These are phyloP conservation scores for Physaria fendleri DNA, from an alignment of 345 rosid species.

Conservation along the genomic window DNA sequence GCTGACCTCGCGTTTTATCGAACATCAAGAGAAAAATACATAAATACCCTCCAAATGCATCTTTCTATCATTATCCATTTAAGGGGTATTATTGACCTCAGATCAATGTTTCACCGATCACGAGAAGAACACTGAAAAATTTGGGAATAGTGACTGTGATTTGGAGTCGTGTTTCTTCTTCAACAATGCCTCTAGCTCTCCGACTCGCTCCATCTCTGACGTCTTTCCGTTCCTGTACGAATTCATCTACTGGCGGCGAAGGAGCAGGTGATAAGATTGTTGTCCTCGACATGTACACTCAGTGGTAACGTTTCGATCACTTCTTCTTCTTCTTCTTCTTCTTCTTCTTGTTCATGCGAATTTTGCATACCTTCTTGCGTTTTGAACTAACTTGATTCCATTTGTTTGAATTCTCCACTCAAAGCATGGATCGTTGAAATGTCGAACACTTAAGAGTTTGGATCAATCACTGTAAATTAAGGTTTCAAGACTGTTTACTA, in stretches of 20 bases:
- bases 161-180: constrained; percentile 13
- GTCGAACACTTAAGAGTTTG: background rate
- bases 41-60: background rate
- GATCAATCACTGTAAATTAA: background rate
- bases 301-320: constrained; percentile 48
- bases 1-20: constrained; percentile 17
- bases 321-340: background rate
- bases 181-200: constrained; percentile 32
- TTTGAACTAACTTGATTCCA: background rate
- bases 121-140: background rate
- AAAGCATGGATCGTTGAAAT: background rate
- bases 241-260: constrained; percentile 15
- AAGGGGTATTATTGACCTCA: constrained; percentile 13
- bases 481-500: background rate
- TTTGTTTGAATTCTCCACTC: background rate
- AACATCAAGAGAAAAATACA: background rate
- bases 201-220: constrained; percentile 28
- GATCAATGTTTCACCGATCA: background rate
- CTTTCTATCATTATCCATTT: background rate
- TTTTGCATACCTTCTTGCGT: background rate
- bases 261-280: constrained; percentile 76
- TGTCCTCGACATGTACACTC: constrained; percentile 95
- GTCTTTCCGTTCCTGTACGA: constrained; percentile 31
- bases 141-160: background rate
- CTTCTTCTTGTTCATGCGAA: background rate